These are phyloP conservation scores for Metrosideros polymorpha DNA, from an alignment of 441 rosid genomes.

Conservation along the genomic window DNA sequence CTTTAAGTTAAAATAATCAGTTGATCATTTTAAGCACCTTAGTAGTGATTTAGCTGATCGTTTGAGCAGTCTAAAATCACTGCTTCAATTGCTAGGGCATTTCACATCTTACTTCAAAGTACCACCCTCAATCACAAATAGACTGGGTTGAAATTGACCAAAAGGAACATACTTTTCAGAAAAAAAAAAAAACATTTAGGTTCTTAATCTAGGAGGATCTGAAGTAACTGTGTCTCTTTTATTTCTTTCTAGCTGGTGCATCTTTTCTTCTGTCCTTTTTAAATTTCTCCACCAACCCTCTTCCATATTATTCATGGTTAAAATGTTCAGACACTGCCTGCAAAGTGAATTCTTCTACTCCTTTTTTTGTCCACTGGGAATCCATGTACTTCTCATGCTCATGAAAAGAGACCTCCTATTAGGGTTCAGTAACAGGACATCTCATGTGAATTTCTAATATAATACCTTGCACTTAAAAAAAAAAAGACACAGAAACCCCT, in stretches of 20 bases:
- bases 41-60: neutral
- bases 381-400: neutral
- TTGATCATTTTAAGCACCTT: neutral
- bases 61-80: neutral
- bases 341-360: neutral
- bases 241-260: neutral
- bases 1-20: neutral
- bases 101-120: neutral
- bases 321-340: neutral
- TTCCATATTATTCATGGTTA: neutral
- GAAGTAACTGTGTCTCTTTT: neutral
- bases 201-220: neutral
- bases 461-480: no score
- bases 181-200: no score
- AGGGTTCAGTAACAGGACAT: neutral
- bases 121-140: neutral
- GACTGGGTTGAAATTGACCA: neutral
- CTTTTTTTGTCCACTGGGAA: neutral
- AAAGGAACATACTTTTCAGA: neutral
- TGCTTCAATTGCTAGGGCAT: neutral
- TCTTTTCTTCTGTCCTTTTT: neutral
- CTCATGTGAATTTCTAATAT: neutral
- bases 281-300: neutral
- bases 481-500: no score
- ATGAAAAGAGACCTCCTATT: neutral